These are phyloP conservation scores for Beta vulgaris DNA, from an alignment of 148 eudicot species.

Conservation along the genomic window DNA sequence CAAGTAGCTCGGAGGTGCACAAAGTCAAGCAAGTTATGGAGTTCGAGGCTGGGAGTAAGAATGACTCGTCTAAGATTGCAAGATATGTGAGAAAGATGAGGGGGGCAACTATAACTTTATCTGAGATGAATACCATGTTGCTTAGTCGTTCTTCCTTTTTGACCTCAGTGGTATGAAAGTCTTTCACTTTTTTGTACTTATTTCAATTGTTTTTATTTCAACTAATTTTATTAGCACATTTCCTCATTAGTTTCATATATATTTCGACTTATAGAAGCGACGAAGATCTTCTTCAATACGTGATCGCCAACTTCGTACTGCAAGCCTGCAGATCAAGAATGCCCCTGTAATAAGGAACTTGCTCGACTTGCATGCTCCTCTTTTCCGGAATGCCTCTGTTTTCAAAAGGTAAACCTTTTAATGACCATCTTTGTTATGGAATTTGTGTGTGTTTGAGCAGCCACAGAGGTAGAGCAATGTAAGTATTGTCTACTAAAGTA, in stretches of 20 bases:
- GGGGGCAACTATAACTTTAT: conserved; percentile 36
- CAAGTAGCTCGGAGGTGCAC: neutral
- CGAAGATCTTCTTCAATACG: conserved; percentile 37
- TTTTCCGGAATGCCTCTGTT: conserved; percentile 60
- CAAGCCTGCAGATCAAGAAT: conserved; percentile 50
- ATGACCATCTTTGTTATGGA: neutral
- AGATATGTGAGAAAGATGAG: conserved; percentile 36
- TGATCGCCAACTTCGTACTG: conserved; percentile 55
- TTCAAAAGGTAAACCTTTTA: conserved; percentile 48
- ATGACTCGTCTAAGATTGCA: conserved; percentile 26
- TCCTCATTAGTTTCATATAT: neutral
- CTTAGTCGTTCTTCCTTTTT: conserved; percentile 28
- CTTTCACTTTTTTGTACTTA: neutral
- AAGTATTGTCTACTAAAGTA: no score
- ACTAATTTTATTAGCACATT: no score
- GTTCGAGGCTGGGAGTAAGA: conserved; percentile 8
- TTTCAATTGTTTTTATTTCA: neutral
- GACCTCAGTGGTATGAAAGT: conserved; percentile 40
- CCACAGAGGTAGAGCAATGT: neutral
- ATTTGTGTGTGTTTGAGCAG: neutral
- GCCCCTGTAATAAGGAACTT: conserved; percentile 41
- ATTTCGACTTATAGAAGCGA: conserved; percentile 36
- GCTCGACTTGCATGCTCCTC: conserved; percentile 48
- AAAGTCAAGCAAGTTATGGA: conserved; percentile 13
- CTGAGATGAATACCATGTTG: conserved; percentile 54